Evolutionary conservation across 139 green algal species (phyloP), one percentile per base, ranked within the genome.

Genomic region (Picochlorum sp.): DNA sequence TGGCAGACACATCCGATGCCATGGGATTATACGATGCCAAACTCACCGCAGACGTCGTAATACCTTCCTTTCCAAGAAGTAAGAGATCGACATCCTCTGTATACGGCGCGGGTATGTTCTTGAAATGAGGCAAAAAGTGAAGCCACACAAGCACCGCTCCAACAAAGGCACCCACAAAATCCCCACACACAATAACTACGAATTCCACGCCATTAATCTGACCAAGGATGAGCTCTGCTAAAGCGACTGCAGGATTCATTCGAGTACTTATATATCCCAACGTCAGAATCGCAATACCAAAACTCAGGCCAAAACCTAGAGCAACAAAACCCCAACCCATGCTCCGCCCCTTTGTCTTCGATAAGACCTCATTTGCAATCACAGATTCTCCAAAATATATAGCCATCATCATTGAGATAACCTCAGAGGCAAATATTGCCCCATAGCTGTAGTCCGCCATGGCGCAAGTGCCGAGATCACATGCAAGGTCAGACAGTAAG

Each of bases 41-140:
- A 47, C 63, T 49, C 18, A 86, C 37, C 0, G 71, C 78, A 7
- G 45, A 54, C 2, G 65, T 31, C 14, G 20, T 58, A 13, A 79
- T 38, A 1, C 50, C 64, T 30, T 86, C 78, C 8, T 73, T 56
- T 57, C 31, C 69, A 4, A 66, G 50, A 49, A 86, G 70, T 49
- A 86, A 69, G n/a, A 61, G 26, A 6, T 86, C 75, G 4, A 68
- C 71, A 1, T 55, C 49, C 6, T 57, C 45, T 4, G 28, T 4
- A 1, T 81, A 23, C 2, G 75, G 49, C 52, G 81, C 68, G 3
- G 80, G 80, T 14, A 83, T 45, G 3, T 69, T 83, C 20, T 79
- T 80, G 67, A 85, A 87, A 57, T 87, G 81, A 2, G 81, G 81
- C 24, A 82, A 60, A 49, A 71, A 87, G 66, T 75, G 72, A 4